Percentiles rank a stretch among this genome's conserved stretches.
These are phyloP conservation scores for Candida nemodendra DNA, from an alignment of 805 yeast genomes.

Conservation along the genomic window DNA sequence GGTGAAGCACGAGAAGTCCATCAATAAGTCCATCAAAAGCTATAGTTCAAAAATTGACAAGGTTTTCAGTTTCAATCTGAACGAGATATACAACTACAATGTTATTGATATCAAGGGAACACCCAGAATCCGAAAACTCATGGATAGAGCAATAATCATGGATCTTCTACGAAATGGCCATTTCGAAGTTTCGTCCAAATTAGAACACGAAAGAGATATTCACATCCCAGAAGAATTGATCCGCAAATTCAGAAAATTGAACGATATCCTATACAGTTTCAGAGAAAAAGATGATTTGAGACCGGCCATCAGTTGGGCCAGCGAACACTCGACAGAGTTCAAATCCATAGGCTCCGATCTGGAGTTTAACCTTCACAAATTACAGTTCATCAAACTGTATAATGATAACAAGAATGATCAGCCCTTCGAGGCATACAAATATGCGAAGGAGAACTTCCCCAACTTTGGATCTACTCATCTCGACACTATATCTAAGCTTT, in stretches of 20 bases:
- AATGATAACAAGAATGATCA: constrained; percentile 17
- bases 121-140: constrained; percentile 10
- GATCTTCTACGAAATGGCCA: constrained; percentile 33
- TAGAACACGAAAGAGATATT: constrained; percentile 31
- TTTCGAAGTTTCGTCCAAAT: constrained; percentile 25
- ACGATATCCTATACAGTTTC: constrained; percentile 38
- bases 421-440: constrained; percentile 38
- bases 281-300: constrained; percentile 36
- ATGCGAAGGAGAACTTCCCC: constrained; percentile 42
- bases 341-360: constrained; percentile 39
- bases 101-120: constrained; percentile 17
- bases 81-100: constrained; percentile 26
- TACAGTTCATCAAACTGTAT: constrained; percentile 38
- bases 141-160: constrained; percentile 31
- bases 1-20: constrained; percentile 31
- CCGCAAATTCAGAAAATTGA: constrained; percentile 40
- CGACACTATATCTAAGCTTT: constrained; percentile 42
- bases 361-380: constrained; percentile 44
- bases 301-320: constrained; percentile 53
- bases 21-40: constrained; percentile 27
- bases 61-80: constrained; percentile 24
- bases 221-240: constrained; percentile 29
- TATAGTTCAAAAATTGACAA: constrained; percentile 29
- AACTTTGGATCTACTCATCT: constrained; percentile 40
- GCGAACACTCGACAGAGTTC: constrained; percentile 25